Percentiles rank a stretch among this genome's conserved stretches.
Evolutionary conservation across 2,329 filamentous ascomycete genomes (phyloP).

Genomic region (Penicillium concentricum): DNA sequence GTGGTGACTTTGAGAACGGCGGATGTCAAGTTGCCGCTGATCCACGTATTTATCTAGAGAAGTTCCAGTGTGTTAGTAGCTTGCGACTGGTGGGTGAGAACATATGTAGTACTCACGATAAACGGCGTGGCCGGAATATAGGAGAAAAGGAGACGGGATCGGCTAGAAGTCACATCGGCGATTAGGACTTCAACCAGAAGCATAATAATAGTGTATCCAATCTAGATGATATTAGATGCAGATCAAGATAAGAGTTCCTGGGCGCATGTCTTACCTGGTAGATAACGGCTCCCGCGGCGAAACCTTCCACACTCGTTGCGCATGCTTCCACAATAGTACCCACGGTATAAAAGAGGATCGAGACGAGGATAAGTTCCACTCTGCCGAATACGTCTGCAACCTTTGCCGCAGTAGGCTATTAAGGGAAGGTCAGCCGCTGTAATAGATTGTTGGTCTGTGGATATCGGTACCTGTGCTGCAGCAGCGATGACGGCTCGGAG

Average conservation of each 20-base stretch:
- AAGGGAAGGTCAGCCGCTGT: background rate
- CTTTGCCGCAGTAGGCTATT: constrained; percentile 58
- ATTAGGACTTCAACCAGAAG: constrained; percentile 64
- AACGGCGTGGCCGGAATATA: constrained; percentile 63
- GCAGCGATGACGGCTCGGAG: constrained; percentile 60
- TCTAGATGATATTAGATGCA: constrained; percentile 21
- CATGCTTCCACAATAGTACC: constrained; percentile 59
- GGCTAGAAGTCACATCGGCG: constrained; percentile 63
- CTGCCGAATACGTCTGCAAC: constrained; percentile 64
- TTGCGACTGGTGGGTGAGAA: too few relatives aligned
- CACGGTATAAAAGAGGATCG: constrained; percentile 57
- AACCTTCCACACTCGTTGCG: constrained; percentile 50
- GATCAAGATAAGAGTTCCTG: background rate
- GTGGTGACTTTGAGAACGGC: constrained; percentile 51
- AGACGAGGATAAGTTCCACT: constrained; percentile 57
- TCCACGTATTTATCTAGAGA: constrained; percentile 58
- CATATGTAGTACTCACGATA: constrained; percentile 36
- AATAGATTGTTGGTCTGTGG: background rate
- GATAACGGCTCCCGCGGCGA: constrained; percentile 58
- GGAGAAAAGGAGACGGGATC: constrained; percentile 63
- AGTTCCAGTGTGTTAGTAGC: background rate
- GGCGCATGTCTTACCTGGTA: constrained; percentile 47
- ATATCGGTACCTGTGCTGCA: constrained; percentile 47
- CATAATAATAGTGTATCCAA: constrained; percentile 63
- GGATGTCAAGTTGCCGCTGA: constrained; percentile 57